Evolutionary conservation across 2,329 filamentous ascomycete species (phyloP).

Genomic region (Aphanoascus verrucosus): DNA sequence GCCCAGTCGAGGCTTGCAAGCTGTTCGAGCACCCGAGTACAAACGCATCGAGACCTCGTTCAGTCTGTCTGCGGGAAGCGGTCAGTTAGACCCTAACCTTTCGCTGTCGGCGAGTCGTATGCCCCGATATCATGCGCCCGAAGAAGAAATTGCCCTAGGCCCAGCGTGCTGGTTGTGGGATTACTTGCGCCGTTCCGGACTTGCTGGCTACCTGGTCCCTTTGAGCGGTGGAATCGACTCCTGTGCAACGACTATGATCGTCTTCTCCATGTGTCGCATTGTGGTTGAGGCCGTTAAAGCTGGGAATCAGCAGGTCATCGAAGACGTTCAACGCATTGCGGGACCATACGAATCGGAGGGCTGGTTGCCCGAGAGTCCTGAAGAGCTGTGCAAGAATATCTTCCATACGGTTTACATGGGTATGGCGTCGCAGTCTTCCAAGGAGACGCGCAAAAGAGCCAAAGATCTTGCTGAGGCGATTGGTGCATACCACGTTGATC

Average conservation of each 20-base stretch:
- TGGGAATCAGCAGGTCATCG: slow-evolving; percentile 21
- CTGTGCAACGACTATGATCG: slow-evolving; percentile 24
- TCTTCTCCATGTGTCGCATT: slow-evolving; percentile 27
- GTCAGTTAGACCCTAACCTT: slow-evolving; percentile 14
- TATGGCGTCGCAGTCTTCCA: slow-evolving; percentile 52
- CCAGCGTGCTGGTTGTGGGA: slow-evolving; percentile 25
- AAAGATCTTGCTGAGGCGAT: slow-evolving; percentile 48
- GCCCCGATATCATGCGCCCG: slow-evolving; percentile 18
- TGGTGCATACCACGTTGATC: slow-evolving; percentile 58
- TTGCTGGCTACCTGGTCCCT: slow-evolving; percentile 25
- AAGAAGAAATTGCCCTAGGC: slow-evolving; percentile 22
- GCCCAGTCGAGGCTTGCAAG: slow-evolving; percentile 24
- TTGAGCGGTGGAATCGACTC: slow-evolving; percentile 28
- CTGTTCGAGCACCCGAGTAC: slow-evolving; percentile 19
- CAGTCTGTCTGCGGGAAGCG: slow-evolving; percentile 19
- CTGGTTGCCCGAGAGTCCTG: slow-evolving; percentile 41
- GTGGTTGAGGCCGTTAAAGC: slow-evolving; percentile 21
- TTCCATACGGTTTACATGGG: slow-evolving; percentile 60
- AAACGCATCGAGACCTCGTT: slow-evolving; percentile 25
- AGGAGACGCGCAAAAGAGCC: slow-evolving; percentile 56
- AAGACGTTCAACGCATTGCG: slow-evolving; percentile 26
- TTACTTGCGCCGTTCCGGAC: slow-evolving; percentile 23
- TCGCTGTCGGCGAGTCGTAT: slow-evolving; percentile 16
- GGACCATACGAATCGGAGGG: slow-evolving; percentile 30
- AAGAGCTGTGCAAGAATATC: slow-evolving; percentile 48